Conservation (phyloP, 371 early-diverging fungal genomes). For the Synchytrium microbalum region DNA sequence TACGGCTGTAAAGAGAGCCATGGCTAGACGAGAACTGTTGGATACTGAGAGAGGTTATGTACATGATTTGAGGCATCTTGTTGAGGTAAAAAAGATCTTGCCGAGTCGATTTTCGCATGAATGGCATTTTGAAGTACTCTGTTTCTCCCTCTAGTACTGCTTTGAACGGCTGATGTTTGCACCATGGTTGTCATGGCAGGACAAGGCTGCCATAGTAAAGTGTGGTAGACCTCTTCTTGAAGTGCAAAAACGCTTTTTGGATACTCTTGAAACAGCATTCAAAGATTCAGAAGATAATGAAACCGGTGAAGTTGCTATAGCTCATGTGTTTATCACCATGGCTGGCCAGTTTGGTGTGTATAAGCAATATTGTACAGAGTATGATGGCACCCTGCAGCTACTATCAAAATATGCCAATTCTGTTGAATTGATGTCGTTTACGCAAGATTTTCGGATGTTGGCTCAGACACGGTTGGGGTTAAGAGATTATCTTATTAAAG, state of each 20-base stretch:
- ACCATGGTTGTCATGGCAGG: conserved; percentile 16
- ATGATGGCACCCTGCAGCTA: conserved; percentile 16
- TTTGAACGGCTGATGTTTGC: conserved; percentile 18
- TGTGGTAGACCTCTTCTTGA: conserved; percentile 14
- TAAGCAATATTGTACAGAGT: conserved; percentile 17
- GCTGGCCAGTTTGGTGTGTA: conserved; percentile 16
- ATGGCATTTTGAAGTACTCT: too few relatives aligned
- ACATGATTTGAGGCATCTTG: conserved; percentile 12
- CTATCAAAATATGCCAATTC: conserved; percentile 13
- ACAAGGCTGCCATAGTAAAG: conserved; percentile 13
- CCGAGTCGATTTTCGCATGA: neutral
- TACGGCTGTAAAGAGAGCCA: neutral
- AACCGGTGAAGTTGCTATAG: conserved; percentile 1
- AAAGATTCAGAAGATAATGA: neutral
- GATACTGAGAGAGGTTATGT: conserved; percentile 20
- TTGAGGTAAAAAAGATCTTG: conserved; percentile 13
- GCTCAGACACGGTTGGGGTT: conserved; percentile 18
- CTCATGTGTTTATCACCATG: conserved; percentile 8
- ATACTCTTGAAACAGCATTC: conserved; percentile 6
- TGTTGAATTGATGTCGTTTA: conserved; percentile 16
- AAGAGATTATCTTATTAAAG: conserved; percentile 20
- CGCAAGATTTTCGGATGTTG: conserved; percentile 13
- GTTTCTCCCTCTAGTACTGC: conserved; percentile 11
- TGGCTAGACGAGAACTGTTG: conserved; percentile 10
- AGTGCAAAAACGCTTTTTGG: conserved; percentile 16